Evolutionary conservation across 768 basidiomycete species (phyloP).

Genomic region (Albatrellus ellisii): DNA sequence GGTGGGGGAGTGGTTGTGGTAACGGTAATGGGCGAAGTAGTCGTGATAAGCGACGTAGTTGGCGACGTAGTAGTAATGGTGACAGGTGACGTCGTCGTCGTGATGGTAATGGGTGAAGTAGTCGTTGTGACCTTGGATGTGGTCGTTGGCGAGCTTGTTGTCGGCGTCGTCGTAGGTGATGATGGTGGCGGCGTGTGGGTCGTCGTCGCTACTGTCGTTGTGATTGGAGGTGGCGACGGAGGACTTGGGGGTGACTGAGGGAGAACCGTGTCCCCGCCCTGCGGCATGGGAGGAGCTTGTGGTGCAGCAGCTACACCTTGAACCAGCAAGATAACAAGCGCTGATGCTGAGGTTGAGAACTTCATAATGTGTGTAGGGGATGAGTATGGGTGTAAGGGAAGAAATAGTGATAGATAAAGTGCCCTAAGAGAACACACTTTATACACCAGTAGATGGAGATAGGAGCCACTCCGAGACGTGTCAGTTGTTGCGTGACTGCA

Average conservation of each 20-base stretch:
- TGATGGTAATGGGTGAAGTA: too few relatives aligned
- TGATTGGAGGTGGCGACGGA: not conserved
- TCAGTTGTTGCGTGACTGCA: too few relatives aligned
- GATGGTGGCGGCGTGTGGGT: too few relatives aligned
- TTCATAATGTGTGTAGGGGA: too few relatives aligned
- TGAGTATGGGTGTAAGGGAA: too few relatives aligned
- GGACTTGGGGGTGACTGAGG: not conserved
- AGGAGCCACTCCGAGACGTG: too few relatives aligned
- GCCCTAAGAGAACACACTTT: too few relatives aligned
- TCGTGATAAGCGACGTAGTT: not conserved
- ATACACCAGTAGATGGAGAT: too few relatives aligned
- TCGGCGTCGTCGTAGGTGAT: too few relatives aligned
- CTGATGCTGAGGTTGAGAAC: constrained; percentile 15
- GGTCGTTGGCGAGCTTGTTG: not conserved
- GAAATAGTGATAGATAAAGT: too few relatives aligned
- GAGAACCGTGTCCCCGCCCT: too few relatives aligned
- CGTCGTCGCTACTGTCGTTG: too few relatives aligned
- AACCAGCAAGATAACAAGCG: constrained; percentile 10
- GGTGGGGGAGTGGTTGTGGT: not conserved
- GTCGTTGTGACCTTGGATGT: not conserved
- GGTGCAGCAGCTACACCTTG: constrained; percentile 14
- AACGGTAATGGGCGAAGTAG: not conserved
- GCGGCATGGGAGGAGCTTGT: not conserved
- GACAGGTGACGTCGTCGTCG: not conserved
- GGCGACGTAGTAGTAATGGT: not conserved